Percentiles rank a stretch among this genome's conserved stretches.
These are phyloP conservation scores for Flaveria brownii DNA, from an alignment of 129 eudicot species.

Conservation along the genomic window DNA sequence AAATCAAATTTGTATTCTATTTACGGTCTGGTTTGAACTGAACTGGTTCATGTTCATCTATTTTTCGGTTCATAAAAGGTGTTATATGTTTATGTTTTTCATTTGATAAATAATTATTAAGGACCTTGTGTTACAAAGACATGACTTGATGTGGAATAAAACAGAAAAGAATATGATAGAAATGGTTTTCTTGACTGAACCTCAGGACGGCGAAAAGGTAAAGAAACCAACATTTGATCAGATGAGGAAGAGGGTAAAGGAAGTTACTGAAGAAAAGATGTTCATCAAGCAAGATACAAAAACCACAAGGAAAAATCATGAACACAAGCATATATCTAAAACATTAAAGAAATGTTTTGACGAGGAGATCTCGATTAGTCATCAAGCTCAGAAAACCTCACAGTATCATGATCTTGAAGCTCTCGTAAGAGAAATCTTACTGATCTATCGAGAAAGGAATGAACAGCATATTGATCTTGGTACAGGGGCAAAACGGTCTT, in stretches of 20 bases:
- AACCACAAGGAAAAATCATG: constrained; percentile 36
- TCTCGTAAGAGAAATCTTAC: constrained; percentile 67
- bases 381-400: constrained; percentile 44
- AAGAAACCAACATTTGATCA: constrained; percentile 36
- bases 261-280: constrained; percentile 92
- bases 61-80: not conserved
- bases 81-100: not conserved
- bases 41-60: no score
- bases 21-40: no score
- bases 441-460: constrained; percentile 46
- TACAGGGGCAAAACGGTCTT: constrained; percentile 35
- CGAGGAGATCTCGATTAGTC: constrained; percentile 34
- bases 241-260: constrained; percentile 70
- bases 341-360: constrained; percentile 46
- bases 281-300: constrained; percentile 49
- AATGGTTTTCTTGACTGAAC: constrained; percentile 15
- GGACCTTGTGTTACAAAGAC: not conserved
- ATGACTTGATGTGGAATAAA: not conserved
- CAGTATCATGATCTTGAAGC: constrained; percentile 52
- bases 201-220: constrained; percentile 46
- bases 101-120: not conserved
- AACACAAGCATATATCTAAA: constrained; percentile 29
- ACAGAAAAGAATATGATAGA: not conserved
- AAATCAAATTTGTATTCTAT: no score
- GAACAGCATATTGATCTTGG: constrained; percentile 29